A percentile compares a stretch with the other conserved stretches of the same genome.
phyloP scores from a whole-genome alignment of 176 grass and related monocot genomes.

The Triticum urartu region DNA sequence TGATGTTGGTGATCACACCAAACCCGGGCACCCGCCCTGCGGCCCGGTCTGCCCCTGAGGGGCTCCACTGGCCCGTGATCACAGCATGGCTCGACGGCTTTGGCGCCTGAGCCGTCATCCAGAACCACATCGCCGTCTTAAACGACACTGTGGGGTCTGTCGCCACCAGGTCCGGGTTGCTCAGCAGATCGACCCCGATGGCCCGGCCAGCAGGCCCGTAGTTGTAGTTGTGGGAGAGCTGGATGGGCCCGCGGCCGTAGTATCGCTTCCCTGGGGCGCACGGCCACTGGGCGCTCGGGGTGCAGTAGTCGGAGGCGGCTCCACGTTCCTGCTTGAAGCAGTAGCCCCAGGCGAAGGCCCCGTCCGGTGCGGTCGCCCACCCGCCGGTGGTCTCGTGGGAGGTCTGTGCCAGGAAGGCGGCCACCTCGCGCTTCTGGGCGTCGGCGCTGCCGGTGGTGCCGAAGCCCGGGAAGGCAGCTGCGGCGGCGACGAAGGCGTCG shows the following conservation, averaged over 20 bases:
- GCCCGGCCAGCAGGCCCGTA: conserved; percentile 24
- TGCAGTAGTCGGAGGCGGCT: conserved; percentile 24
- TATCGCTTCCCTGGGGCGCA: conserved; percentile 35
- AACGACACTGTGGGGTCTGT: conserved; percentile 21
- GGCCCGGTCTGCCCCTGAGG: neutral
- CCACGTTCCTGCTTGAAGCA: conserved; percentile 23
- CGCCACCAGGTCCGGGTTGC: conserved; percentile 38
- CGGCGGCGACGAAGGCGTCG: conserved; percentile 46
- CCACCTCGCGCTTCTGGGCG: conserved; percentile 29
- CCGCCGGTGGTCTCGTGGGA: conserved; percentile 51
- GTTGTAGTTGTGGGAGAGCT: conserved; percentile 59
- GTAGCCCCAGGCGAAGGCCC: conserved; percentile 39
- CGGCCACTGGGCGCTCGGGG: conserved; percentile 7
- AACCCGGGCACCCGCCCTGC: conserved; percentile 27
- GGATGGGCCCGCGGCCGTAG: conserved; percentile 53
- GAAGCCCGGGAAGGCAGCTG: conserved; percentile 20
- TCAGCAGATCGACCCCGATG: conserved; percentile 20
- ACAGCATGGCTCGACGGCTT: conserved; percentile 58
- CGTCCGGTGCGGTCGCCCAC: conserved; percentile 27
- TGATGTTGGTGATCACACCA: conserved; percentile 55
- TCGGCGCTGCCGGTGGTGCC: neutral
- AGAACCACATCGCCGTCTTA: conserved; percentile 52
- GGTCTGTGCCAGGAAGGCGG: conserved; percentile 53
- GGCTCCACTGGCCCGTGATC: conserved; percentile 33
- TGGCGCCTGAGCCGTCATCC: conserved; percentile 34